Percentiles rank a stretch among this genome's conserved stretches.
Evolutionary conservation across 768 basidiomycete species (phyloP).

Genomic region (Naematelia aurantialba): DNA sequence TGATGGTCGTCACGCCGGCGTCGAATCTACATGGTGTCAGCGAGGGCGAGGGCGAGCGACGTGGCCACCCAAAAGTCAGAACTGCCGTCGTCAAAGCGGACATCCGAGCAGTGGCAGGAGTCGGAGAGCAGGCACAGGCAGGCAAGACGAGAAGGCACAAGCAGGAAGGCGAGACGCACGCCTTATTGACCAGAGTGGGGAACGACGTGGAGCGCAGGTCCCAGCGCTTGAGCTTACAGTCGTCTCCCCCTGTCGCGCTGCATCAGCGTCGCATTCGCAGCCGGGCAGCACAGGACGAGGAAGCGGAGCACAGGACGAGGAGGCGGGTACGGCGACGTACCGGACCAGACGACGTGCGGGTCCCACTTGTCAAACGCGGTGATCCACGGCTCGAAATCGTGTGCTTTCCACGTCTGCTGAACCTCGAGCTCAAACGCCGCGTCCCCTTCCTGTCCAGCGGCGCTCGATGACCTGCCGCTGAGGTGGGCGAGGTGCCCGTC

Average conservation of each 20-base stretch:
- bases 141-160: neutral
- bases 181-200: slow-evolving; percentile 69
- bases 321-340: slow-evolving; percentile 55
- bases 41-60: no score
- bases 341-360: slow-evolving; percentile 73
- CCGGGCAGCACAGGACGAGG: neutral
- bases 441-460: no score
- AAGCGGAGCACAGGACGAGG: no score
- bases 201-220: slow-evolving; percentile 67
- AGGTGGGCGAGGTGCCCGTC: slow-evolving; percentile 69
- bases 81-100: no score
- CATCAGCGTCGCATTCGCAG: neutral
- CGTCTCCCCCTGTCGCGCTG: slow-evolving; percentile 72
- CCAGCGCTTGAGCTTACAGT: slow-evolving; percentile 85
- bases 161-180: neutral
- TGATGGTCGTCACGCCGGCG: slow-evolving; percentile 86
- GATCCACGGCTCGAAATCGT: slow-evolving; percentile 93
- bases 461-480: slow-evolving; percentile 51
- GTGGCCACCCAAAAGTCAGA: no score
- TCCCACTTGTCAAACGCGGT: slow-evolving; percentile 88
- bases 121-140: neutral
- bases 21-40: slow-evolving; percentile 81
- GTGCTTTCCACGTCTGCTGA: slow-evolving; percentile 69
- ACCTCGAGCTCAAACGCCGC: slow-evolving; percentile 57
- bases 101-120: no score